Evolutionary conservation across 805 yeast genomes (phyloP), one percentile per base, ranked within the genome.

Genomic region (Torulaspora gathmanii): DNA sequence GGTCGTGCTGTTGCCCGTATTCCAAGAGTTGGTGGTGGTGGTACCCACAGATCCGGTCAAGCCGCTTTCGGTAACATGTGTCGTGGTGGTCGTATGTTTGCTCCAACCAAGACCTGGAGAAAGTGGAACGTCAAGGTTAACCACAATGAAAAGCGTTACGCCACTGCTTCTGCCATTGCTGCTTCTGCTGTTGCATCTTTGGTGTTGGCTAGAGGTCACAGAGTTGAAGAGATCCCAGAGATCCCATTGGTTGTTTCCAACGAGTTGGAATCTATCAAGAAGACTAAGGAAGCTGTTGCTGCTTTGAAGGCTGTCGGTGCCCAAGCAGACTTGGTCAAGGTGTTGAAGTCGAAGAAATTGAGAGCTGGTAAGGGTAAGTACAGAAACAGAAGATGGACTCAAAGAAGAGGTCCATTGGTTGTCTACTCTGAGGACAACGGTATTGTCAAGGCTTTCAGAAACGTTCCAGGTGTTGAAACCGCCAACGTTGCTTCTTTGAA

Each of bases 21-120:
- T 75, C 99, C 99, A 82, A 90, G 99, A 84, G 98, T 93, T 73
- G 96, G 96, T 79, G 99, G 99, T 81, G 90, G 95, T 74, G 99
- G 99, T 86, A 93, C 99, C 74, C 96, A 89, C 95, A 90, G 99
- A 80, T 80, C 98, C 61, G 99, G 99, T 76, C 99, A 93, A 79
- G 99, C 89, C 76, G 99, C 99, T 73, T 93, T 93, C 83, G 99
- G 99, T 85, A 93, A 93, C 93, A 93, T 93, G 99, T 93, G 99
- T 83, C 91, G 99, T 79, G 97, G 97, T 76, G 99, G 99, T 82
- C 95, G 99, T 79, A 93, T 93, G 98, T 93, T 93, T 72, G 97
- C 99, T 77, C 99, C 99, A 75, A 93, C 99, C 77, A 93, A 93
- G 84, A 90, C 95, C 77, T 93, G 99, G 99, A 89, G 99, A 86